Conservation (phyloP, 2,329 filamentous ascomycete species). For the Arthrobotrys megalospora region DNA sequence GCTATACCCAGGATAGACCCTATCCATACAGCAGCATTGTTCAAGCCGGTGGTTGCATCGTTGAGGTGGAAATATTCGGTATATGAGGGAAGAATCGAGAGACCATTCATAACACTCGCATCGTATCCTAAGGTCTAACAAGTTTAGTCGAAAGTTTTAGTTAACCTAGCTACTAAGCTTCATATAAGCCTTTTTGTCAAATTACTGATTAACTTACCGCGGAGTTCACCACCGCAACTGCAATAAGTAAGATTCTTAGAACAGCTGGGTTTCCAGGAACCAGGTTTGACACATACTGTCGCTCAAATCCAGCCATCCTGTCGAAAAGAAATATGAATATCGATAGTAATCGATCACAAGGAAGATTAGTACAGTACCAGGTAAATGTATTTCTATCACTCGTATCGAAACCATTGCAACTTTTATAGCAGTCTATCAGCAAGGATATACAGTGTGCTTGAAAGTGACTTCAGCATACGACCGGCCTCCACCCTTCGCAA, state of each 20-base stretch:
- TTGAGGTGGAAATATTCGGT: conserved; percentile 73
- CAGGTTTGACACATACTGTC: conserved; percentile 34
- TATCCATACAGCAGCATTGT: conserved; percentile 73
- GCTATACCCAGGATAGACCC: conserved; percentile 69
- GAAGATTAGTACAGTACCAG: neutral
- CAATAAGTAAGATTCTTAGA: conserved; percentile 36
- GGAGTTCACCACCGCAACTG: conserved; percentile 48
- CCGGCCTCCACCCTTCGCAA: conserved; percentile 1
- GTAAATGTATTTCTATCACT: neutral
- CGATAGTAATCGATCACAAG: neutral
- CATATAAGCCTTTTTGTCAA: neutral
- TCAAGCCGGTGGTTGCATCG: conserved; percentile 72
- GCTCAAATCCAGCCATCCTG: conserved; percentile 41
- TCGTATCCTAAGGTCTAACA: conserved; percentile 67
- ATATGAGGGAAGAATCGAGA: conserved; percentile 74
- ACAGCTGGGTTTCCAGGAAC: conserved; percentile 39
- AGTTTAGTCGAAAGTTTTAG: neutral
- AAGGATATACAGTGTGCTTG: too few relatives aligned
- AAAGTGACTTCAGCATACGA: neutral
- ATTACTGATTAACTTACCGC: conserved; percentile 41
- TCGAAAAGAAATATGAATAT: neutral
- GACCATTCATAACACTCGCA: conserved; percentile 73
- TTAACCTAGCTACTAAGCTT: neutral
- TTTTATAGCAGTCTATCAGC: neutral
- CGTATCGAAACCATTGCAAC: neutral